Conservation (phyloP, 257 asterid species). For the Buddleja alternifolia region DNA sequence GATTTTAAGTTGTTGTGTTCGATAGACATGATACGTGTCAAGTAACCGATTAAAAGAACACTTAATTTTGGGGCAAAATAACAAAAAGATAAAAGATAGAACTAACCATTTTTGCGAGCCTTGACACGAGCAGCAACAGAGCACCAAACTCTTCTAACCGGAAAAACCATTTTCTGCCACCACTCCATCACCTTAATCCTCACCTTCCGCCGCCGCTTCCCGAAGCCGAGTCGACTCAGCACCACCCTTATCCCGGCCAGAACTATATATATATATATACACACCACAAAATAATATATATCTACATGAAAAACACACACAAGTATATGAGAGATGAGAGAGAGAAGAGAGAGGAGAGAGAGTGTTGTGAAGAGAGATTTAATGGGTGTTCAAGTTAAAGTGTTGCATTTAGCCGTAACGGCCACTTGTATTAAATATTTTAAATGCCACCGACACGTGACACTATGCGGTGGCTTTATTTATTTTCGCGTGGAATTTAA, state of each 20-base stretch:
- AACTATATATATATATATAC: conserved; percentile 2
- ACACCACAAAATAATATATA: background rate
- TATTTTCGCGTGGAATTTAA: background rate
- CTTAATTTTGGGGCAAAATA: too few relatives aligned
- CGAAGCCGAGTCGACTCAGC: conserved; percentile 48
- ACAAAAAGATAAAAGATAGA: background rate
- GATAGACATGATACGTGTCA: too few relatives aligned
- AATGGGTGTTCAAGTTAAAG: conserved; percentile 17
- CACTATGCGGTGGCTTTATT: conserved; percentile 31
- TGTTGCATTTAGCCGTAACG: conserved; percentile 18
- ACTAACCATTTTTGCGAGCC: conserved; percentile 60
- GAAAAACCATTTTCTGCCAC: conserved; percentile 76
- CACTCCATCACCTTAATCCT: conserved; percentile 56
- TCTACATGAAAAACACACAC: background rate
- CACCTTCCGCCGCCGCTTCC: conserved; percentile 45
- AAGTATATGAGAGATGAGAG: background rate
- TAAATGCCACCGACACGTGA: conserved; percentile 57
- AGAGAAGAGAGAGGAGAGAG: conserved; percentile 13
- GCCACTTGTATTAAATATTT: conserved; percentile 18
- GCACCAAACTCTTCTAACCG: conserved; percentile 67
- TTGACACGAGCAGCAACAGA: conserved; percentile 58
- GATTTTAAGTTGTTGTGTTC: too few relatives aligned
- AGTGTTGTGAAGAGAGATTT: background rate
- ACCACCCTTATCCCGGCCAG: conserved; percentile 63
- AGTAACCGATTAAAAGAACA: background rate